These are phyloP conservation scores for Fusarium brevicatenulatum DNA, from an alignment of 2,329 filamentous ascomycete genomes.

Conservation along the genomic window DNA sequence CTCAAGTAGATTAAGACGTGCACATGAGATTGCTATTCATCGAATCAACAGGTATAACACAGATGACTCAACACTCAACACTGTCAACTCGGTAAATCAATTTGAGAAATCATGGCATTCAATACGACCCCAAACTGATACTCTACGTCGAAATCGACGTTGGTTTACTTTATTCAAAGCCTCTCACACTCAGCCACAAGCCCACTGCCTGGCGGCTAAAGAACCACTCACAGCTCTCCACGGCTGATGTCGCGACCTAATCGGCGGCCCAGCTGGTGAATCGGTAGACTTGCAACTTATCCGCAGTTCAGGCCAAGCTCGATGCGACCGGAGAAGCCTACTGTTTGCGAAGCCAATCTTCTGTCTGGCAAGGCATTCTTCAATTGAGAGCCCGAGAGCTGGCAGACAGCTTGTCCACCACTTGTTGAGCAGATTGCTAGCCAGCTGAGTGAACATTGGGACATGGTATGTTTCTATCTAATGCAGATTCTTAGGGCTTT, in stretches of 20 bases:
- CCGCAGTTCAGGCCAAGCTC: conserved; percentile 6
- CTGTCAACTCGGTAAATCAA: not conserved
- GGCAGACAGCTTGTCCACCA: not conserved
- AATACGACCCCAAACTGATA: not conserved
- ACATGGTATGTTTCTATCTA: not conserved
- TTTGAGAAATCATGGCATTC: not conserved
- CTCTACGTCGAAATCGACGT: conserved; percentile 2
- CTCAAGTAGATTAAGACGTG: not conserved
- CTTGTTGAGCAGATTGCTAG: not conserved
- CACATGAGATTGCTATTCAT: not conserved
- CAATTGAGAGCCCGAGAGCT: conserved; percentile 3
- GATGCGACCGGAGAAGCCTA: conserved; percentile 22
- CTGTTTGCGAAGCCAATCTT: conserved; percentile 2
- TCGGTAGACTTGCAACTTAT: conserved; percentile 12
- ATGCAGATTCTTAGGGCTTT: not conserved
- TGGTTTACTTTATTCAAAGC: conserved; percentile 37
- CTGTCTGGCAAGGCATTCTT: conserved; percentile 39
- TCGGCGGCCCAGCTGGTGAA: conserved; percentile 11
- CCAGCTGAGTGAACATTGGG: not conserved
- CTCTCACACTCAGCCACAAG: conserved; percentile 39
- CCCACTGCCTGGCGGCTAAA: conserved; percentile 32
- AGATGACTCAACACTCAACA: not conserved
- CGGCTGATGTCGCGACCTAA: conserved; percentile 27
- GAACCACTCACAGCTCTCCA: conserved; percentile 37
- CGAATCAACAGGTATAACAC: not conserved